A percentile compares a stretch with the other conserved stretches of the same genome.
Evolutionary conservation across 2,329 filamentous ascomycete species (phyloP).

Genomic region (Trichoderma guizhouense): DNA sequence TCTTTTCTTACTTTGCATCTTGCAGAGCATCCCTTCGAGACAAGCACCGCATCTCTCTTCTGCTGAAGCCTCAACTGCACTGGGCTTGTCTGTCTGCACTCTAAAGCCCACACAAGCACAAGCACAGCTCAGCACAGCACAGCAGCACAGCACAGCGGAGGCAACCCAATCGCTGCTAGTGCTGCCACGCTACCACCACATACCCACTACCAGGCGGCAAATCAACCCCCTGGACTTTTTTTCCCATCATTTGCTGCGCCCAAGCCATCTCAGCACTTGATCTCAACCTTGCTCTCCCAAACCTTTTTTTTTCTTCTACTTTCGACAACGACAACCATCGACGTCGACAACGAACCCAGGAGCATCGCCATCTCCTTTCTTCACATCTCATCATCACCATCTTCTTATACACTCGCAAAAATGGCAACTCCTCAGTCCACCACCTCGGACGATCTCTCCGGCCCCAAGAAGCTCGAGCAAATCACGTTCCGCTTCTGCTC

Average conservation of each 20-base stretch:
- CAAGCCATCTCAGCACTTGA: neutral
- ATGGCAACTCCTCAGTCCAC: conserved; percentile 60
- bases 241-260: neutral
- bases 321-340: neutral
- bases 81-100: neutral
- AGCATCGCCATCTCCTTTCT: neutral
- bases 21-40: neutral
- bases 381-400: neutral
- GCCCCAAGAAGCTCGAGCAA: conserved; percentile 63
- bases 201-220: neutral
- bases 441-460: conserved; percentile 40
- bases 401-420: neutral
- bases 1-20: neutral
- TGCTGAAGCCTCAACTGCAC: neutral
- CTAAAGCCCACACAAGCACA: neutral
- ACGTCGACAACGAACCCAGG: neutral
- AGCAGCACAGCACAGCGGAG: neutral
- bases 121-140: neutral
- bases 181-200: neutral
- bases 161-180: neutral
- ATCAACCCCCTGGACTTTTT: neutral
- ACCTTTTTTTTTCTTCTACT: neutral
- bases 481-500: conserved; percentile 98
- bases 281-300: neutral
- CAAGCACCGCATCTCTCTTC: neutral